Evolutionary conservation across 169 alveolate species (phyloP).

Genomic region (Eimeria necatrix): DNA sequence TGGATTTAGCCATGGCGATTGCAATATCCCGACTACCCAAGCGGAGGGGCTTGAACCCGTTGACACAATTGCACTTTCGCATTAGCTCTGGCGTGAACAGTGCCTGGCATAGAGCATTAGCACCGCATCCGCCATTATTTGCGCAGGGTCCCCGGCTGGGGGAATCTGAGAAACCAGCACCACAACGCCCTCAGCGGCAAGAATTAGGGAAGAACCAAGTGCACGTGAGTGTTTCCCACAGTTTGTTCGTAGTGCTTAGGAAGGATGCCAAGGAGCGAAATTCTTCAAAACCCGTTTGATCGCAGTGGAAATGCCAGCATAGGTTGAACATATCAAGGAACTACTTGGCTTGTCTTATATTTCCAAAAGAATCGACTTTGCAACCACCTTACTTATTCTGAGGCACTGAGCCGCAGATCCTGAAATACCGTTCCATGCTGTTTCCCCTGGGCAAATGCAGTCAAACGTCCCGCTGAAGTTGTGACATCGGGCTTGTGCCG

Average conservation of each 20-base stretch:
- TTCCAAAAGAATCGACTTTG: not conserved
- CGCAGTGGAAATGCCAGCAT: not conserved
- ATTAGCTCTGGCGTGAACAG: constrained; percentile 48
- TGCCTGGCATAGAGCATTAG: constrained; percentile 77
- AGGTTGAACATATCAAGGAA: not conserved
- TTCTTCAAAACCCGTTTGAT: not conserved
- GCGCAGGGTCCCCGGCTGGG: constrained; percentile 77
- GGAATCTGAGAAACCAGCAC: constrained; percentile 50
- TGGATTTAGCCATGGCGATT: constrained; percentile 60
- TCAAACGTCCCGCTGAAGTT: constrained; percentile 83
- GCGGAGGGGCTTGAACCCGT: constrained; percentile 73
- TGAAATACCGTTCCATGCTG: constrained; percentile 75
- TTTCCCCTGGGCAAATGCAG: constrained; percentile 81
- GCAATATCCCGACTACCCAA: constrained; percentile 51
- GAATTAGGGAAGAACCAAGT: too few relatives aligned
- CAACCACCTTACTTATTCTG: constrained; percentile 70
- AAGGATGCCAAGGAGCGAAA: not conserved
- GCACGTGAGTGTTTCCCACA: too few relatives aligned
- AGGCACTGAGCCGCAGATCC: constrained; percentile 79
- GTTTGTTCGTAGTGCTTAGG: too few relatives aligned
- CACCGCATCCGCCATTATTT: constrained; percentile 77
- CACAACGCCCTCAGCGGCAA: not conserved
- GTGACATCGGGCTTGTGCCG: constrained; percentile 77
- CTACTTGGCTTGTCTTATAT: not conserved
- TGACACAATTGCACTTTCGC: constrained; percentile 58